Conservation (phyloP, 345 rosid genomes). For the Excoecaria cochinchinensis region DNA sequence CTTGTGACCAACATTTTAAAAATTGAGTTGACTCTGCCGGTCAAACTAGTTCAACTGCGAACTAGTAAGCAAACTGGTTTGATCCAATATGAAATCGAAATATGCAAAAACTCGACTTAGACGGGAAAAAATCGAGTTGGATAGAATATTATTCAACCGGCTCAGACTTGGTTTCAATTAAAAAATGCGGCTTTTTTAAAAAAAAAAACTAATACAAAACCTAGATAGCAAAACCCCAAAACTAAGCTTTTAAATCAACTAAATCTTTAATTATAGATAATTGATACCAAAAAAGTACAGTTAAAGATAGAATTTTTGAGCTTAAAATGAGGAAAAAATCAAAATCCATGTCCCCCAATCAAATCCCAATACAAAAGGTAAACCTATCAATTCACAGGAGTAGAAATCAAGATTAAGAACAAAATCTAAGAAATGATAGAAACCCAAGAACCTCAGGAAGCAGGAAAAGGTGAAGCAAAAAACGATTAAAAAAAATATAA, state of each 20-base stretch:
- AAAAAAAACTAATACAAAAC: not conserved
- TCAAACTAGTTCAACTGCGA: too few relatives aligned
- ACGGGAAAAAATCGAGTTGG: too few relatives aligned
- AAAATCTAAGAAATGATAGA: not conserved
- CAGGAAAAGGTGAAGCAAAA: not conserved
- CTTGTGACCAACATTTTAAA: too few relatives aligned
- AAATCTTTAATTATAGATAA: not conserved
- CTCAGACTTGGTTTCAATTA: too few relatives aligned
- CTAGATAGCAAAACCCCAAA: slow-evolving; percentile 6
- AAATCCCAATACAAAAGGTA: not conserved
- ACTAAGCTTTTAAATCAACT: not conserved
- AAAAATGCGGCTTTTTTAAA: too few relatives aligned
- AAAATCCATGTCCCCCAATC: not conserved
- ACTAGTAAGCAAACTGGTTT: too few relatives aligned
- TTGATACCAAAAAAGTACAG: not conserved
- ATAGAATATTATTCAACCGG: too few relatives aligned
- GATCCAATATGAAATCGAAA: too few relatives aligned
- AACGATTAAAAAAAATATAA: not conserved
- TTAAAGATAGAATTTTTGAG: not conserved
- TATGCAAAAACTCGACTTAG: too few relatives aligned
- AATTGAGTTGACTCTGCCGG: too few relatives aligned
- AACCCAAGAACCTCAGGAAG: not conserved
- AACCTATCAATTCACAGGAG: not conserved
- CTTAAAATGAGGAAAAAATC: not conserved
- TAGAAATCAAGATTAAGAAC: not conserved